A percentile compares a stretch with the other conserved stretches of the same genome.
These are phyloP conservation scores for Vigna angularis DNA, from an alignment of 306 rosid species.

Conservation along the genomic window DNA sequence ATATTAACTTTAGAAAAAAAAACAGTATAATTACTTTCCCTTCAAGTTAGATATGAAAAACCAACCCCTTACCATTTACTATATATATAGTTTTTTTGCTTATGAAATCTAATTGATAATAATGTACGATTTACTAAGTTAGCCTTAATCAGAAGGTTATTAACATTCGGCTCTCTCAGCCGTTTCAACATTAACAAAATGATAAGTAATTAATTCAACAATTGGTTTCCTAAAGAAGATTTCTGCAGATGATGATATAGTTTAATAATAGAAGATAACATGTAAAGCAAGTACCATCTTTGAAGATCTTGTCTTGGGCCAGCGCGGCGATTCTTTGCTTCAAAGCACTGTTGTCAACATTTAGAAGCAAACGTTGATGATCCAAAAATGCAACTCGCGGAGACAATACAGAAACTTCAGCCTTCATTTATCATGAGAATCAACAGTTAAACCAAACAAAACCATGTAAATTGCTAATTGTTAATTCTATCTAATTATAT, in stretches of 20 bases:
- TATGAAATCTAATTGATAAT: not conserved
- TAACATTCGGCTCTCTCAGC: slow-evolving; percentile 1
- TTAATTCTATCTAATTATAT: too few relatives aligned
- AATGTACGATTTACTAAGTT: not conserved
- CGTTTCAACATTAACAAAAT: slow-evolving; percentile 5
- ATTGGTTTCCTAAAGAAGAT: slow-evolving; percentile 15
- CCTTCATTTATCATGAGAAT: slow-evolving; percentile 56
- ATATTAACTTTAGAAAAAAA: not conserved
- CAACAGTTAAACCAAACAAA: not conserved
- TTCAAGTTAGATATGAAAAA: not conserved
- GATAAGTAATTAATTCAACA: not conserved
- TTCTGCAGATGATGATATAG: not conserved
- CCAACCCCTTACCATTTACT: not conserved
- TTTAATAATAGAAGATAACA: not conserved
- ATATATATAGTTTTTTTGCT: not conserved
- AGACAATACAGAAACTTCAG: slow-evolving; percentile 88
- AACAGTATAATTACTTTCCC: not conserved
- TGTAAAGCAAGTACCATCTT: slow-evolving; percentile 71
- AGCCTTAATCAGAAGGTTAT: not conserved
- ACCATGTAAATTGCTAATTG: not conserved
- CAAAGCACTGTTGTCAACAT: slow-evolving; percentile 94
- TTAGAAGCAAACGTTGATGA: slow-evolving; percentile 92
- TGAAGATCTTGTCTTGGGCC: slow-evolving; percentile 92
- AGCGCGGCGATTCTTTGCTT: slow-evolving; percentile 97
- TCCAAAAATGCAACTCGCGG: slow-evolving; percentile 94